phyloP scores from a whole-genome alignment of 1,284 basidiomycete species.

The Leccinum huronense region DNA sequence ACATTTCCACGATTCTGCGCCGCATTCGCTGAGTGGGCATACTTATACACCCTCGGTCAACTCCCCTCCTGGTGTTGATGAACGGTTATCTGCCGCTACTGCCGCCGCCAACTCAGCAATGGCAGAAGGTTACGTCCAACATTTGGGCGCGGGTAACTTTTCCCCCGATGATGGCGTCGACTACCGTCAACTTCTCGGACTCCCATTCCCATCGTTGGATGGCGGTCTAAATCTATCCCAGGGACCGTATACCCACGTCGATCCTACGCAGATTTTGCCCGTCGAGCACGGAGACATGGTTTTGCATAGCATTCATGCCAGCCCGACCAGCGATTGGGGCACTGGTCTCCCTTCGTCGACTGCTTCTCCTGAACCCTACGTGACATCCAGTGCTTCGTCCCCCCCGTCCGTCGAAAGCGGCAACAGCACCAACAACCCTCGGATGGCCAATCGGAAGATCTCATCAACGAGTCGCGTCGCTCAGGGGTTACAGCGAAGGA shows the following conservation, averaged over 20 bases:
- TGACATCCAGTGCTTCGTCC: conserved; percentile 63
- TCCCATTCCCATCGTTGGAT: conserved; percentile 58
- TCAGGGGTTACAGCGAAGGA: conserved; percentile 54
- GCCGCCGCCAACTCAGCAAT: conserved; percentile 62
- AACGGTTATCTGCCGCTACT: conserved; percentile 62
- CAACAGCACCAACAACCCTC: conserved; percentile 30
- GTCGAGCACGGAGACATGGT: conserved; percentile 45
- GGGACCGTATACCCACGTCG: conserved; percentile 77
- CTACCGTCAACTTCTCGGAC: conserved; percentile 61
- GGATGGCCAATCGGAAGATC: conserved; percentile 49
- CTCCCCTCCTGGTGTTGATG: conserved; percentile 38
- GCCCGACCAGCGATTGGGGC: conserved; percentile 80
- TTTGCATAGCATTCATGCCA: conserved; percentile 60
- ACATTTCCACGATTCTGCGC: conserved; percentile 39
- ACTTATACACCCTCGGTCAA: conserved; percentile 43
- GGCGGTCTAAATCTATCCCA: conserved; percentile 39
- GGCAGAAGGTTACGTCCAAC: conserved; percentile 64
- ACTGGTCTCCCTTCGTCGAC: conserved; percentile 65
- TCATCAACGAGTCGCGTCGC: conserved; percentile 56
- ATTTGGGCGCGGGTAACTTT: conserved; percentile 51
- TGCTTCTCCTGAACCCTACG: conserved; percentile 75
- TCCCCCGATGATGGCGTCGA: conserved; percentile 56
- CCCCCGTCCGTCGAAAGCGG: conserved; percentile 61
- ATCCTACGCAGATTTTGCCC: conserved; percentile 81
- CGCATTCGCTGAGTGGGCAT: conserved; percentile 36